phyloP scores from a whole-genome alignment of 73 alveolate species.

The Durusdinium trenchii region DNA sequence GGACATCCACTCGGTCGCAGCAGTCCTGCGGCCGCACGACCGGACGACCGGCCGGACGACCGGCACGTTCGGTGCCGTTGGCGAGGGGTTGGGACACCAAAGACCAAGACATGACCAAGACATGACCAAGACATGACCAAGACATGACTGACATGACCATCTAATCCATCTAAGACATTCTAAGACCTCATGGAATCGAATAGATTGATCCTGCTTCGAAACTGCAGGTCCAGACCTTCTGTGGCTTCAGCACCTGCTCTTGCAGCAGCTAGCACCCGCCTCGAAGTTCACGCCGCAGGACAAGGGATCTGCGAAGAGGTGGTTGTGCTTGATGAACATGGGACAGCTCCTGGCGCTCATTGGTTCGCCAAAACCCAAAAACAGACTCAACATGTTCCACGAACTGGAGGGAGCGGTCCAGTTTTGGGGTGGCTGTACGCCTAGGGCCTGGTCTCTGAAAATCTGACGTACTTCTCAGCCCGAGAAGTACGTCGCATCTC shows the following conservation, averaged over 20 bases:
- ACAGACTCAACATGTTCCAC: no score
- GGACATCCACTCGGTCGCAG: conserved; percentile 73
- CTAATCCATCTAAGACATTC: no score
- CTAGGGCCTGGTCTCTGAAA: no score
- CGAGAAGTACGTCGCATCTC: no score
- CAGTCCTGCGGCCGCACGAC: conserved; percentile 26
- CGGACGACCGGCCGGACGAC: neutral
- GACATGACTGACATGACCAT: neutral
- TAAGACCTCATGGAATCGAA: no score
- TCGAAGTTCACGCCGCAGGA: conserved; percentile 61
- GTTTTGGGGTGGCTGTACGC: no score
- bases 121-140: neutral
- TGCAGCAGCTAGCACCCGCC: neutral
- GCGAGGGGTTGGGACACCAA: no score
- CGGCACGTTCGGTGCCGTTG: no score
- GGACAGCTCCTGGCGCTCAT: conserved; percentile 53
- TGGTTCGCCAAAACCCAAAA: neutral
- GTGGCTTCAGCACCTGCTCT: neutral
- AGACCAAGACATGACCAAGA: no score
- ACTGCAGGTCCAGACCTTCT: neutral
- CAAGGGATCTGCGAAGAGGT: conserved; percentile 87
- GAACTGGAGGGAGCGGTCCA: neutral
- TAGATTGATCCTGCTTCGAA: neutral
- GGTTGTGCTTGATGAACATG: conserved; percentile 67
- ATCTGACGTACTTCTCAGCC: no score